These are phyloP conservation scores for Apiospora malaysiana DNA, from an alignment of 2,329 filamentous ascomycete species.

Conservation along the genomic window DNA sequence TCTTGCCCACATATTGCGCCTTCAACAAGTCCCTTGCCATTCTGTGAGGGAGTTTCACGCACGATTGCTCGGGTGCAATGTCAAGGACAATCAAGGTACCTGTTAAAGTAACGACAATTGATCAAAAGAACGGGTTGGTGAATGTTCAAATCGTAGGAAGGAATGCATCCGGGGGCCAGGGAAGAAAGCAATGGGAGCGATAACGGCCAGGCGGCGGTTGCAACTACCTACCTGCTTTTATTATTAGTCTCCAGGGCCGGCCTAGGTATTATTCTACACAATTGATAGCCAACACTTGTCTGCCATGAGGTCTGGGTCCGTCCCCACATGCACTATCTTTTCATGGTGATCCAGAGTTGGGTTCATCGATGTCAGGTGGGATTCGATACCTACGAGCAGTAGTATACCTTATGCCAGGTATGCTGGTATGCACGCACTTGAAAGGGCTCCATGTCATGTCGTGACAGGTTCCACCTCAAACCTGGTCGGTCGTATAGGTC, in stretches of 20 bases:
- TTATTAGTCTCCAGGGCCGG: neutral
- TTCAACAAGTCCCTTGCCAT: constrained; percentile 43
- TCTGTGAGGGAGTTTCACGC: constrained; percentile 13
- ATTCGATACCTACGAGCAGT: neutral
- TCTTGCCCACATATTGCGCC: constrained; percentile 62
- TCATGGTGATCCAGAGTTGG: constrained; percentile 10
- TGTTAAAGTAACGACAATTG: too few relatives aligned
- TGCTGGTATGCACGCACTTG: neutral
- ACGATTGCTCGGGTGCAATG: neutral
- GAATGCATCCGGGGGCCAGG: neutral
- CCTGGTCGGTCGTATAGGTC: neutral
- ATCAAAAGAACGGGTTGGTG: neutral
- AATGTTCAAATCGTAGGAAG: neutral
- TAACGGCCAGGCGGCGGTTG: constrained; percentile 1
- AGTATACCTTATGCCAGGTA: neutral
- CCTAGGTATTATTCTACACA: neutral
- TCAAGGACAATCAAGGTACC: too few relatives aligned
- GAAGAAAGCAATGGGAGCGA: neutral
- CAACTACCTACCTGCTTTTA: constrained; percentile 3
- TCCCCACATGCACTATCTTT: neutral
- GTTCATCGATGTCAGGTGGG: neutral
- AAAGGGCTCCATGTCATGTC: neutral
- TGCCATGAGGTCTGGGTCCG: neutral
- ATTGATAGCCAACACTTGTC: neutral
- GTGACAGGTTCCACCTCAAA: constrained; percentile 11